These are phyloP conservation scores for Daldinia loculata DNA, from an alignment of 495 filamentous ascomycete species.

Conservation along the genomic window DNA sequence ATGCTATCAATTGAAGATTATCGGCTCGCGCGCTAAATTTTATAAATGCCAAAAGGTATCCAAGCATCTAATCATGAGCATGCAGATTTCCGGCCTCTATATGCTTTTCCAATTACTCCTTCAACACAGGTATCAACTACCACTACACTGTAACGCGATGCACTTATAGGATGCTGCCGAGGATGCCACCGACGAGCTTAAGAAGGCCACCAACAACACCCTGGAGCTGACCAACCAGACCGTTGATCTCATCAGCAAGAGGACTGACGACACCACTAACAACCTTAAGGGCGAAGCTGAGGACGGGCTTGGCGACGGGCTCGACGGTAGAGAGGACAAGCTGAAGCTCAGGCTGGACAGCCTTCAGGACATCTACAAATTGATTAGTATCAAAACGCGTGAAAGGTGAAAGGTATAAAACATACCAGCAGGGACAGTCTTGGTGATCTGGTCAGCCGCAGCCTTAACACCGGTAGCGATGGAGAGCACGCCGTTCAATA, in stretches of 20 bases:
- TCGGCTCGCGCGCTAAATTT: neutral
- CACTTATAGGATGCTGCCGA: slow-evolving; percentile 34
- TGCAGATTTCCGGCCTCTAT: slow-evolving; percentile 23
- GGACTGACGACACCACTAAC: slow-evolving; percentile 14
- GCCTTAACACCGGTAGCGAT: slow-evolving; percentile 34
- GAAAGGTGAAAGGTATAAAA: neutral
- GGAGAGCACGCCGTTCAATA: slow-evolving; percentile 25
- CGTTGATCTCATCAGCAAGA: slow-evolving; percentile 4
- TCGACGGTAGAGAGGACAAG: slow-evolving; percentile 30
- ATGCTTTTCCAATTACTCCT: slow-evolving; percentile 30
- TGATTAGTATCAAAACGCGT: slow-evolving; percentile 15
- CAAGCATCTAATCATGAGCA: slow-evolving; percentile 44
- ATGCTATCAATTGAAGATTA: neutral
- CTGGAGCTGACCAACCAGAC: slow-evolving; percentile 22
- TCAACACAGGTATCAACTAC: slow-evolving; percentile 27
- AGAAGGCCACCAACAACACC: slow-evolving; percentile 29
- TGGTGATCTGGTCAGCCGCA: slow-evolving; percentile 24
- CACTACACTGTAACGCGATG: neutral
- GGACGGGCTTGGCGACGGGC: slow-evolving; percentile 32
- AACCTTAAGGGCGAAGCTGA: slow-evolving; percentile 29
- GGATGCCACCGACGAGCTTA: slow-evolving; percentile 15
- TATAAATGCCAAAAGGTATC: slow-evolving; percentile 38
- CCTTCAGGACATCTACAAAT: slow-evolving; percentile 26
- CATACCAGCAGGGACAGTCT: slow-evolving; percentile 28
- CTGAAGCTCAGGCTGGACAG: slow-evolving; percentile 41